Evolutionary conservation across 108 stramenopile genomes (phyloP).

Genomic region (Conticribra guillardii): DNA sequence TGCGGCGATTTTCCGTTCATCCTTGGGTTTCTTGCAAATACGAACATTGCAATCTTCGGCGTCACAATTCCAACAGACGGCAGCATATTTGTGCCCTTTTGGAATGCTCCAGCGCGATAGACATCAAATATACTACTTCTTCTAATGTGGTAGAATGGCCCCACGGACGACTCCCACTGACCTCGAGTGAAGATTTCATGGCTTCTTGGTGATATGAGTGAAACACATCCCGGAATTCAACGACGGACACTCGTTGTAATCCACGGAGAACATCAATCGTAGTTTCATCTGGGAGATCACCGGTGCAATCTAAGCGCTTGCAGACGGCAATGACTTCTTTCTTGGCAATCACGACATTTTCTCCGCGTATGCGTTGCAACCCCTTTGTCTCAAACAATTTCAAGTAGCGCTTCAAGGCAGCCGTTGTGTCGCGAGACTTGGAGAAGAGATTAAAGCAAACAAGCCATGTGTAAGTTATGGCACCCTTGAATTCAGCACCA

Average conservation of each 20-base stretch:
- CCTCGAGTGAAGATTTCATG: background rate
- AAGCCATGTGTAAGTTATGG: background rate
- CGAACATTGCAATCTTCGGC: background rate
- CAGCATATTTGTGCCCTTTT: background rate
- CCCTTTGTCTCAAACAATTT: background rate
- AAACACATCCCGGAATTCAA: background rate
- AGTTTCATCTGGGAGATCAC: constrained; percentile 1
- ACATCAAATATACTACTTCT: background rate
- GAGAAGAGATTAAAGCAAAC: background rate
- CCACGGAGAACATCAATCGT: background rate
- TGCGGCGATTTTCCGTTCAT: background rate
- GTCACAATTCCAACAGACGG: constrained; percentile 1
- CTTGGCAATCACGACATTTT: background rate
- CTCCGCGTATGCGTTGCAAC: background rate
- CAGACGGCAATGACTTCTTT: background rate
- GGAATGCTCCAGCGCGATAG: background rate
- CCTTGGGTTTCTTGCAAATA: background rate
- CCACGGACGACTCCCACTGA: background rate
- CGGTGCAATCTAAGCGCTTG: background rate
- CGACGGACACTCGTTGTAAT: background rate
- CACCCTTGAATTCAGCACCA: background rate
- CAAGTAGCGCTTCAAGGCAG: background rate
- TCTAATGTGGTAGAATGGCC: background rate
- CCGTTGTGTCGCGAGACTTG: background rate
- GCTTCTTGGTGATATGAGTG: background rate